Evolutionary conservation across 73 alveolate species (phyloP), one percentile per base, ranked within the genome.

Genomic region (Blepharisma japonicum): DNA sequence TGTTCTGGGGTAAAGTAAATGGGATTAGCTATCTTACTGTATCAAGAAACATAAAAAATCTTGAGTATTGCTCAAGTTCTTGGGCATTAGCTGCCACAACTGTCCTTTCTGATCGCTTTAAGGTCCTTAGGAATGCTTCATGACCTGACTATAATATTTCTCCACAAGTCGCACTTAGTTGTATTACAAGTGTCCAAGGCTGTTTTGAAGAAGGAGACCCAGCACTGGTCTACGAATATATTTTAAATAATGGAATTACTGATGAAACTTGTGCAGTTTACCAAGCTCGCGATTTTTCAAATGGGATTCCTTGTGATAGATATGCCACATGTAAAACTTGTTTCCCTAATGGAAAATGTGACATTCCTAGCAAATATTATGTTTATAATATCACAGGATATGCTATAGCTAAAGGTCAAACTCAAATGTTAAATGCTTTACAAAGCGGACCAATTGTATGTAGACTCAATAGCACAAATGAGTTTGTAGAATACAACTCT

Each of bases 61-160:
- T 97, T 20, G 94, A 88, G 80, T 93, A 91, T 77, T 96, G 99
- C 68, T 98, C 98, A 50, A 90, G 98, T 51, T 96, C 98, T 87
- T 96, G 98, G 98, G 98, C 98, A 5, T 95, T 91, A 39, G 97
- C 97, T 6, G 84, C 98, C 32, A 89, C 95, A 78, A 81, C 90
- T 42, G 89, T 98, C 18, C 86, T 96, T 32, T 89, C 96, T 38
- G 97, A 92, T 71, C 86, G 99, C 70, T 87, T 93, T 55, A 96
- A 94, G 89, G 89, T 94, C 77, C 88, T 89, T 20, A 91, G 98
- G 74, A 89, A 91, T 9, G 98, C 95, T 45, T 85, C 74, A 71
- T 93, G 96, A 90, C 94, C 96, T 56, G 98, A 93, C 85, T 76
- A 86, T 77, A 85, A 77, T 81, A 70, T 89, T 39, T 85, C 97